Base-by-base conservation (phyloP, 2,329 filamentous ascomycete species). In the Colletotrichum salicis region DNA sequence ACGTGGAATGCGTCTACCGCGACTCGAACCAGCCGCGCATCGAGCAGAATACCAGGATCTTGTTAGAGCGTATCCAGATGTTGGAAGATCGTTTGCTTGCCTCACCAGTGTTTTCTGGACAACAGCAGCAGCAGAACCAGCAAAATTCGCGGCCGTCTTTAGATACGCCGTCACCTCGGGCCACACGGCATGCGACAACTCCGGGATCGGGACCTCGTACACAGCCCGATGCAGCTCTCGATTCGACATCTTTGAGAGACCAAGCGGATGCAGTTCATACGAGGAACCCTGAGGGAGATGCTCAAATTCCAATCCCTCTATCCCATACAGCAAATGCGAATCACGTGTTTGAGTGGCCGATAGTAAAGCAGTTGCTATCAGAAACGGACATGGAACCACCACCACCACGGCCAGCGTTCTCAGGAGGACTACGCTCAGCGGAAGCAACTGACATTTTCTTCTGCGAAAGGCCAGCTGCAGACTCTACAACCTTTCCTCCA, bases 11-110 rank as follows among this genome's bases (percentile, higher is more conserved):
- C 64, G 64, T 78, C 3, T 80, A 80, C 22, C 70, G 73, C n/a
- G 78, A 80, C 54, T 73, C 78, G 33, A 74, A 77, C 27, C 76
- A 78, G 11, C 76, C 76, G 1, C 75, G 74, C 37, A 77, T 79
- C 12, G 78, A 80, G 45, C 75, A 76, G 31, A 79, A 78, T 45
- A 80, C 78, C 0, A 64, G 75, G 6, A 70, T 78, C 19, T 64
- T 80, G 1, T 71, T 80, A 1, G 78, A 79, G 22, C 48, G 78
- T 1, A 79, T 80, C 10, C 77, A 80, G n/a, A 66, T 77, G 7
- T 73, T 80, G 0, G 78, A 80, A 15, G 76, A 80, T 33, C 72
- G 78, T 0, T 41, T 79, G 0, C 51, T 79, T 12, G 61, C 74
- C 4, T 67, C 68, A 0, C 73, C 75, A 0, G n/a, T 69, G 3